Conservation (phyloP, 768 basidiomycete species). For the Boletus fagicola region DNA sequence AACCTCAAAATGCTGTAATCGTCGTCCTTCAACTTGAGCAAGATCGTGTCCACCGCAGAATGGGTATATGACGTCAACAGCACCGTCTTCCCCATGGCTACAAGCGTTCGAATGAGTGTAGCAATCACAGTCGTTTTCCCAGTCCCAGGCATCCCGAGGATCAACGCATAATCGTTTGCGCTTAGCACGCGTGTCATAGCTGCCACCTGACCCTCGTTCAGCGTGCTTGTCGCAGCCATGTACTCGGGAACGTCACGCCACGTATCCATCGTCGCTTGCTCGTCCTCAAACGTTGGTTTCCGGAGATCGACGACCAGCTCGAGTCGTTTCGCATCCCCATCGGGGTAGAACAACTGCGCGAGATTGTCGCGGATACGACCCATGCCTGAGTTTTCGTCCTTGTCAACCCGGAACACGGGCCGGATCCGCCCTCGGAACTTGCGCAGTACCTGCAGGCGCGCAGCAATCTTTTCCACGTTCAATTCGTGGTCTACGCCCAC, state of each 20-base stretch:
- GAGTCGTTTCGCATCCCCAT: conserved; percentile 66
- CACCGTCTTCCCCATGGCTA: conserved; percentile 80
- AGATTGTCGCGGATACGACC: conserved; percentile 87
- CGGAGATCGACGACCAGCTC: conserved; percentile 80
- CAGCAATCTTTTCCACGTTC: conserved; percentile 47
- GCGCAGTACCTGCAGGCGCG: conserved; percentile 33
- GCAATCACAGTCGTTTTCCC: conserved; percentile 97
- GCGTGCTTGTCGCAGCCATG: conserved; percentile 32
- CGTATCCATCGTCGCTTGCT: conserved; percentile 13
- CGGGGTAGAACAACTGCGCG: conserved; percentile 80
- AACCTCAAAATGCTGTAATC: conserved; percentile 79
- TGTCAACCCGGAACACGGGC: conserved; percentile 80
- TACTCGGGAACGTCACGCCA: conserved; percentile 30
- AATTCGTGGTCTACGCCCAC: conserved; percentile 84
- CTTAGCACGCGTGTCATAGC: conserved; percentile 74
- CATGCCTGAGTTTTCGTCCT: conserved; percentile 90
- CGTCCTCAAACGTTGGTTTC: conserved; percentile 58
- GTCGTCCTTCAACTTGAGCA: conserved; percentile 71
- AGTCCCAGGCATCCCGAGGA: conserved; percentile 98
- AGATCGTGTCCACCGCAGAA: conserved; percentile 96
- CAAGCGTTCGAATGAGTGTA: conserved; percentile 77
- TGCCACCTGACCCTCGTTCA: conserved; percentile 70
- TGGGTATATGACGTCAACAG: conserved; percentile 93
- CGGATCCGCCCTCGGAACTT: conserved; percentile 10
- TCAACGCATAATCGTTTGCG: conserved; percentile 86